phyloP scores from a whole-genome alignment of 2,329 filamentous ascomycete species.

The Penicillium sp. region DNA sequence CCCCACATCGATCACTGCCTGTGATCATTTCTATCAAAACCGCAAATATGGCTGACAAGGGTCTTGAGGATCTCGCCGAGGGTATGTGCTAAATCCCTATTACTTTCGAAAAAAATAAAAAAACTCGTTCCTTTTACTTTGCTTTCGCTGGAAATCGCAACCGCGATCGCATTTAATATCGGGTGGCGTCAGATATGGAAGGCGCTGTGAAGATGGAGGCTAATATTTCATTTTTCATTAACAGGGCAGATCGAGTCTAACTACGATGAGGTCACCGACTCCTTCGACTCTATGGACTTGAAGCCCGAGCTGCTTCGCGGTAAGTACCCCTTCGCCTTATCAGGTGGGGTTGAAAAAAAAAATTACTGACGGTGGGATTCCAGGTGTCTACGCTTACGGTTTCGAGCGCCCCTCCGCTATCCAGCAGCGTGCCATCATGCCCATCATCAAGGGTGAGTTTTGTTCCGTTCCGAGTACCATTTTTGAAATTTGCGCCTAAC shows the following conservation, averaged over 20 bases:
- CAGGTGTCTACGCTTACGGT: conserved; percentile 97
- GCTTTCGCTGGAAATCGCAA: neutral
- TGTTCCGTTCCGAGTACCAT: neutral
- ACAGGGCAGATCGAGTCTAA: conserved; percentile 98
- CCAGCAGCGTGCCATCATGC: conserved; percentile 99
- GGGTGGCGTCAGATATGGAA: conserved; percentile 6
- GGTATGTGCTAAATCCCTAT: conserved; percentile 52
- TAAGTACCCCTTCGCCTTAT: conserved; percentile 39
- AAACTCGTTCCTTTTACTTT: neutral
- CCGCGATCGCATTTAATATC: conserved; percentile 1
- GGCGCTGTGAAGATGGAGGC: conserved; percentile 6
- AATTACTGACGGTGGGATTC: conserved; percentile 19
- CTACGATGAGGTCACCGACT: conserved; percentile 99
- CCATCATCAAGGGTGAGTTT: conserved; percentile 90
- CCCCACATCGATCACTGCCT: conserved; percentile 60
- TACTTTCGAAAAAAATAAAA: neutral
- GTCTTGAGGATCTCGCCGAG: conserved; percentile 95
- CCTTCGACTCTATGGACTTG: conserved; percentile 96
- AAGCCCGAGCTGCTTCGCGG: conserved; percentile 94
- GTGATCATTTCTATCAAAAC: conserved; percentile 53
- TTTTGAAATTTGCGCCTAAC: conserved; percentile 10
- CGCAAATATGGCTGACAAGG: conserved; percentile 97
- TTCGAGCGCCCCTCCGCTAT: conserved; percentile 99
- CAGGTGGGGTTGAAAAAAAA: conserved; percentile 19
- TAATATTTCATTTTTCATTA: conserved; percentile 18